phyloP scores from a whole-genome alignment of 176 grass and related monocot species.

The Rhynchospora breviuscula region DNA sequence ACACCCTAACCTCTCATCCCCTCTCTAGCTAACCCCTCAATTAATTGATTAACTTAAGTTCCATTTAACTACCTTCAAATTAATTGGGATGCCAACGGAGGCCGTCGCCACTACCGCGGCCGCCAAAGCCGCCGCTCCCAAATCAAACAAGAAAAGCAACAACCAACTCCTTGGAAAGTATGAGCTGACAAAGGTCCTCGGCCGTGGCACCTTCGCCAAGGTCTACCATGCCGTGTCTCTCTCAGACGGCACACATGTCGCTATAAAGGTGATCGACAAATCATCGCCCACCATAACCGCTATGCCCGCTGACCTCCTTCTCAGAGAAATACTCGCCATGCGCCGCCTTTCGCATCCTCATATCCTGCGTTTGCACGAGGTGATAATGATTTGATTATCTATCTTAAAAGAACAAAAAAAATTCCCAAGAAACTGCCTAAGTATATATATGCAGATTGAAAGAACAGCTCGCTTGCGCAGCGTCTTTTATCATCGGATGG shows the following conservation, averaged over 20 bases:
- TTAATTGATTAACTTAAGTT: too few species aligned
- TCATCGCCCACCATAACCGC: conserved; percentile 26
- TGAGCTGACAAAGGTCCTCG: conserved; percentile 56
- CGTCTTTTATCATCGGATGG: background rate
- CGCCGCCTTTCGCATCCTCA: conserved; percentile 67
- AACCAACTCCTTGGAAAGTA: conserved; percentile 63
- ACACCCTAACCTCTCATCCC: too few species aligned
- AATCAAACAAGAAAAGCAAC: conserved; percentile 3
- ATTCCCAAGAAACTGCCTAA: background rate
- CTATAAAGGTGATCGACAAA: conserved; percentile 83
- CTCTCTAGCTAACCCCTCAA: background rate
- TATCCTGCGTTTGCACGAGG: conserved; percentile 69
- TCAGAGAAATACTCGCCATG: conserved; percentile 65
- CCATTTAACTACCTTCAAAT: background rate
- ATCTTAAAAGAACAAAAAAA: background rate
- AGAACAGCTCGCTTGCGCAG: background rate
- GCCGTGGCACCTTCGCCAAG: conserved; percentile 82
- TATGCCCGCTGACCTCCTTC: conserved; percentile 39
- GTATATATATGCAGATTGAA: background rate
- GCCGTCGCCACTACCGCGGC: conserved; percentile 8
- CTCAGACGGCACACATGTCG: conserved; percentile 38
- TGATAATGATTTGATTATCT: background rate
- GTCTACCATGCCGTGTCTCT: conserved; percentile 64
- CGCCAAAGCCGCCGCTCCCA: conserved; percentile 27
- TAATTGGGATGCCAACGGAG: background rate